phyloP scores from a whole-genome alignment of 257 asterid species.

The Haberlea rhodopensis region DNA sequence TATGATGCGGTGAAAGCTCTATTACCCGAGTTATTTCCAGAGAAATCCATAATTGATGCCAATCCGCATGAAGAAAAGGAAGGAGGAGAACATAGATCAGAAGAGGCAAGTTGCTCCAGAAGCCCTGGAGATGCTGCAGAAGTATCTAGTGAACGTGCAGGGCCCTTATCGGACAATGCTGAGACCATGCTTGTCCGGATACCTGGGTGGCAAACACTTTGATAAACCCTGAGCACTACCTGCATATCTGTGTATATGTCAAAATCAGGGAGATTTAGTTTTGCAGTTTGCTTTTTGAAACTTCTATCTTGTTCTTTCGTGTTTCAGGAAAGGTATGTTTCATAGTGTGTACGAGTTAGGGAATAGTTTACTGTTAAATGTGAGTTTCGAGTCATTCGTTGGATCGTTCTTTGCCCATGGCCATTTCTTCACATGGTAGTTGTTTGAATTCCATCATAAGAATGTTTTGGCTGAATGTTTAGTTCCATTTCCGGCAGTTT shows the following conservation, averaged over 20 bases:
- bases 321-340: not conserved
- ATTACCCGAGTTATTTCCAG: conserved; percentile 62
- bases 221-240: conserved; percentile 89
- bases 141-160: conserved; percentile 23
- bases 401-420: not conserved
- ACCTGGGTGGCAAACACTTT: conserved; percentile 91
- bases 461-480: too few relatives aligned
- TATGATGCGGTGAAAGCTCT: conserved; percentile 66
- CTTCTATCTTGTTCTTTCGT: conserved; percentile 10
- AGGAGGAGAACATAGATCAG: conserved; percentile 47
- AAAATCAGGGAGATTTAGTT: conserved; percentile 36
- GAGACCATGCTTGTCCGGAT: conserved; percentile 72
- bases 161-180: conserved; percentile 40
- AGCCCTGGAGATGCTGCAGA: conserved; percentile 40
- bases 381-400: conserved; percentile 1
- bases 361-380: not conserved
- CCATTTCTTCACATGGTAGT: too few relatives aligned
- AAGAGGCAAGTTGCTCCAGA: conserved; percentile 36
- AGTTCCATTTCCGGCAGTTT: too few relatives aligned
- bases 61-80: conserved; percentile 27
- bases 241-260: conserved; percentile 82
- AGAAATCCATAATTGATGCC: conserved; percentile 30
- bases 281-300: not conserved
- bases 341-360: conserved; percentile 24
- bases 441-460: too few relatives aligned